These are phyloP conservation scores for Calonectria fujianensis DNA, from an alignment of 2,329 filamentous ascomycete species.

Conservation along the genomic window DNA sequence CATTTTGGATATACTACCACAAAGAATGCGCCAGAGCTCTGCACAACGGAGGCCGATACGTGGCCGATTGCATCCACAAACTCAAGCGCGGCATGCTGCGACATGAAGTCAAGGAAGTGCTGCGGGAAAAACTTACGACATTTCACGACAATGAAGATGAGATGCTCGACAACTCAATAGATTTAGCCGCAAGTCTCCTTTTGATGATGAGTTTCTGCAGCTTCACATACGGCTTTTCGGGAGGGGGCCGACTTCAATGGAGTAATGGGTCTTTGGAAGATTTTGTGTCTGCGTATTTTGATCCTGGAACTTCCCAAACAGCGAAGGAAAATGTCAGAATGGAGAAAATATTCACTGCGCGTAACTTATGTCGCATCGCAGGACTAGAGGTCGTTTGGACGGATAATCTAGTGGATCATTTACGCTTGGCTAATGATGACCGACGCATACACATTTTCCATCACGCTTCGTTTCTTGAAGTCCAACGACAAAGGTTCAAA, in stretches of 20 bases:
- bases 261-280: background rate
- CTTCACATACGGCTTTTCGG: background rate
- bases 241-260: background rate
- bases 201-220: slow-evolving; percentile 7
- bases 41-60: background rate
- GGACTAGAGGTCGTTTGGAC: slow-evolving; percentile 28
- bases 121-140: background rate
- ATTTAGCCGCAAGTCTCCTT: background rate
- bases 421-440: slow-evolving; percentile 20
- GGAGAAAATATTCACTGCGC: slow-evolving; percentile 24
- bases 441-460: slow-evolving; percentile 15
- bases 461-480: slow-evolving; percentile 21
- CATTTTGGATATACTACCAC: slow-evolving; percentile 3
- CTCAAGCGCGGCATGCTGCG: background rate
- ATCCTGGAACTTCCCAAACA: background rate
- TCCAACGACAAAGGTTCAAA: slow-evolving; percentile 9
- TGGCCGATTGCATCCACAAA: background rate
- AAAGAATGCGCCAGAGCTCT: background rate
- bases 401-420: slow-evolving; percentile 19
- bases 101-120: background rate
- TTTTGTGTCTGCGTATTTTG: background rate
- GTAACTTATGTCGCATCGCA: slow-evolving; percentile 21
- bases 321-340: slow-evolving; percentile 15
- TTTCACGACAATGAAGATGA: background rate
- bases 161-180: slow-evolving; percentile 4